Evolutionary conservation across 305 asterid genomes (phyloP).

Genomic region (Andrographis paniculata): DNA sequence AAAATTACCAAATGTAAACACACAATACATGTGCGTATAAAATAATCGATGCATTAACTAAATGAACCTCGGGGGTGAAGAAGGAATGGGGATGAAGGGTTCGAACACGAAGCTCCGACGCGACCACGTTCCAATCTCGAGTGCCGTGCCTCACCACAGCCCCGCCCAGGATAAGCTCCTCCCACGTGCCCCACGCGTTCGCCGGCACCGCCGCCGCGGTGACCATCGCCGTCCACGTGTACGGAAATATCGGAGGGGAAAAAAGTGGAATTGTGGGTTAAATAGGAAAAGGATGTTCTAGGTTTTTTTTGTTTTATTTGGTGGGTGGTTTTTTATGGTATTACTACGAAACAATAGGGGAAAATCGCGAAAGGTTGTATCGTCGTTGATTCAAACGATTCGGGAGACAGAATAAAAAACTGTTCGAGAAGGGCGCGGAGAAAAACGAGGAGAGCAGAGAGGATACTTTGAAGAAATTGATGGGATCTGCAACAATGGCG

Average conservation of each 20-base stretch:
- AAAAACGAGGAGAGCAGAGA: too few species aligned
- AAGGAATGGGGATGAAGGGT: background rate
- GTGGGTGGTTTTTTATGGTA: too few species aligned
- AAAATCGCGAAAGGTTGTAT: too few species aligned
- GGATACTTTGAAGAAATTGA: too few species aligned
- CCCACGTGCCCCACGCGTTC: background rate
- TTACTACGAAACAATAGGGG: too few species aligned
- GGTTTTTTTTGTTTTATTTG: too few species aligned
- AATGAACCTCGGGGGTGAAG: background rate
- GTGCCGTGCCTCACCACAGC: background rate
- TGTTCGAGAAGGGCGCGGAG: too few species aligned
- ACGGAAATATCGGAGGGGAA: slow-evolving; percentile 5
- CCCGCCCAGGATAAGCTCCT: slow-evolving; percentile 1
- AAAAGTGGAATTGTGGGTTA: too few species aligned
- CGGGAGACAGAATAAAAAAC: too few species aligned
- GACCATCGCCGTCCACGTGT: slow-evolving; percentile 33
- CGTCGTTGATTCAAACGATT: too few species aligned
- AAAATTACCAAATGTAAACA: background rate
- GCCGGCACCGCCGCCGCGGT: slow-evolving; percentile 1
- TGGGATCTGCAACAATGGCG: too few species aligned
- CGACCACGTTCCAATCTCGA: background rate
- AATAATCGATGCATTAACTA: background rate
- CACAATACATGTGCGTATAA: background rate
- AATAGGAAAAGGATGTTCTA: too few species aligned
- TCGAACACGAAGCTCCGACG: background rate